These are phyloP conservation scores for Melampsora larici-populina DNA, from an alignment of 1,284 basidiomycete genomes.

Conservation along the genomic window DNA sequence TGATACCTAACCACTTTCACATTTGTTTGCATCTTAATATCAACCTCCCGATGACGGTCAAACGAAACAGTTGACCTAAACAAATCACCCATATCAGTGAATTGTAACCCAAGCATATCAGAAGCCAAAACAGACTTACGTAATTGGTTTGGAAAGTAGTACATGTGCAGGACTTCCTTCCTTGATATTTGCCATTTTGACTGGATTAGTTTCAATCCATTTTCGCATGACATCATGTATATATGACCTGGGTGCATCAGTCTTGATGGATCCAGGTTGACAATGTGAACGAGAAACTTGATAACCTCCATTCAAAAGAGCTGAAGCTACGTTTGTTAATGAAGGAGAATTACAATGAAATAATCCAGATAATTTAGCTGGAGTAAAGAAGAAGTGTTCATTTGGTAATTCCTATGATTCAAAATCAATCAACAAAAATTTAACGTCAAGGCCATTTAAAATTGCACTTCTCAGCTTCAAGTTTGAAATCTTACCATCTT, in stretches of 20 bases:
- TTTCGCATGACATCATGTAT: conserved; percentile 78
- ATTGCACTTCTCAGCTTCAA: neutral
- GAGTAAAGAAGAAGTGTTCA: conserved; percentile 86
- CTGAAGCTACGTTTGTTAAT: conserved; percentile 73
- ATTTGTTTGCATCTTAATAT: conserved; percentile 61
- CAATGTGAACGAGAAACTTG: conserved; percentile 86
- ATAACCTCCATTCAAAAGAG: conserved; percentile 79
- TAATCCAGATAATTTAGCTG: conserved; percentile 71
- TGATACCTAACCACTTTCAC: conserved; percentile 85
- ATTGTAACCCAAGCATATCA: conserved; percentile 11
- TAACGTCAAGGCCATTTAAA: neutral
- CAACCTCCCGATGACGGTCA: conserved; percentile 65
- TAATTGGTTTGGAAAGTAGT: conserved; percentile 46
- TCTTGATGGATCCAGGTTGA: conserved; percentile 82
- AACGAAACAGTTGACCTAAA: conserved; percentile 68
- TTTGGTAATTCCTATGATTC: conserved; percentile 65
- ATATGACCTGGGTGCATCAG: conserved; percentile 69
- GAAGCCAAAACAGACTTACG: conserved; percentile 45
- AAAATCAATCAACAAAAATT: neutral
- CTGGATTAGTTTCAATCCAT: conserved; percentile 76
- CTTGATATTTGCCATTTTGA: conserved; percentile 65
- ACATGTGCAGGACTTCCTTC: conserved; percentile 47
- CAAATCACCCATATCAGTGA: conserved; percentile 14
- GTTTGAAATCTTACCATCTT: conserved; percentile 64
- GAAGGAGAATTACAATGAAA: conserved; percentile 80